These are phyloP conservation scores for Ceratobasidium sp. DNA, from an alignment of 1,284 basidiomycete species.

Conservation along the genomic window DNA sequence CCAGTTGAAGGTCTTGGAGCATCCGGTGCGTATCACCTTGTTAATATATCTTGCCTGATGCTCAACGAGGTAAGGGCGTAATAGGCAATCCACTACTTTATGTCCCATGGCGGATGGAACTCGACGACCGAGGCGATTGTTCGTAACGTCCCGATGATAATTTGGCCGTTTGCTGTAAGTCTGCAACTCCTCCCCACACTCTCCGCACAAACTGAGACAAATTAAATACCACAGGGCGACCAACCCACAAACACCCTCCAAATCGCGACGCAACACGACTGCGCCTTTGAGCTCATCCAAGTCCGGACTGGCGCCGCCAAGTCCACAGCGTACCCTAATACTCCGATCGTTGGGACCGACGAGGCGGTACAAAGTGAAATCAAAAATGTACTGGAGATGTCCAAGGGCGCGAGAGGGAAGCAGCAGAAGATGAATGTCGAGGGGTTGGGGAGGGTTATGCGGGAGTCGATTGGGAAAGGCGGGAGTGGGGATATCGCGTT, in stretches of 20 bases:
- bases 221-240: conserved; percentile 2
- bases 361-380: conserved; percentile 33
- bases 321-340: not conserved
- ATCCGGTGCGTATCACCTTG: conserved; percentile 24
- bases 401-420: conserved; percentile 14
- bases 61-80: too few species aligned
- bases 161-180: too few species aligned
- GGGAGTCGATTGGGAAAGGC: conserved; percentile 1
- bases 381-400: not conserved
- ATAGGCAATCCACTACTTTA: conserved; percentile 35
- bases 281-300: conserved; percentile 44
- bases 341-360: conserved; percentile 20
- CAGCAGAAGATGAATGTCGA: conserved; percentile 22
- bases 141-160: conserved; percentile 22
- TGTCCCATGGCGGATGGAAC: conserved; percentile 27
- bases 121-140: conserved; percentile 19
- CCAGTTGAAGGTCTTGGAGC: conserved; percentile 30
- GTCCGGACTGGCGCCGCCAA: conserved; percentile 40
- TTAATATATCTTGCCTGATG: not conserved
- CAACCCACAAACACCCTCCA: conserved; percentile 15
- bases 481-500: conserved; percentile 20
- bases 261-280: not conserved
- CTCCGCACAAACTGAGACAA: too few species aligned
- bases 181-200: too few species aligned
- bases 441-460: conserved; percentile 1